Conservation (phyloP, 2,329 filamentous ascomycete species). For the Chrysoporthe austroafricana region DNA sequence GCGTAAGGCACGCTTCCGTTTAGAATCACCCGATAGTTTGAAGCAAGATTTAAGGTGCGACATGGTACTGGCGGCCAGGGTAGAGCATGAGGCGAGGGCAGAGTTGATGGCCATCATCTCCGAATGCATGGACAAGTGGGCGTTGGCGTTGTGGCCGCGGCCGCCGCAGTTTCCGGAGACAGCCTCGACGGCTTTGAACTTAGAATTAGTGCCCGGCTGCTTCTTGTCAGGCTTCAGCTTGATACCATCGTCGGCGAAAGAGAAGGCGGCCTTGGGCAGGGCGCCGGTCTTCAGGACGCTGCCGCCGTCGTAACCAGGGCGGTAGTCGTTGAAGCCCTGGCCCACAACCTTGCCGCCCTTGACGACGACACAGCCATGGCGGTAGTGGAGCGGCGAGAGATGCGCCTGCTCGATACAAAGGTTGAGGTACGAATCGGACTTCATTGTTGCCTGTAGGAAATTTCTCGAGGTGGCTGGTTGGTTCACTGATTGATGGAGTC, state of each 20-base stretch:
- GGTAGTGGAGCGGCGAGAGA: constrained; percentile 52
- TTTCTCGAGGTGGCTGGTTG: background rate
- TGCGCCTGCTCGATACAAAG: constrained; percentile 56
- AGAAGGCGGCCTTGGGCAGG: constrained; percentile 40
- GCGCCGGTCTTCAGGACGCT: constrained; percentile 50
- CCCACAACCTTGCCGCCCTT: constrained; percentile 58
- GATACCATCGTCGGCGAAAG: constrained; percentile 42
- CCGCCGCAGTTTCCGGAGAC: constrained; percentile 33
- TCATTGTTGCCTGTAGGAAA: constrained; percentile 25
- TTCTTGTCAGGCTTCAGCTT: constrained; percentile 33
- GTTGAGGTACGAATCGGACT: constrained; percentile 49
- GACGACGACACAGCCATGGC: constrained; percentile 52
- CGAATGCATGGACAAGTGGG: constrained; percentile 54
- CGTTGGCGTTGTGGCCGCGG: constrained; percentile 44
- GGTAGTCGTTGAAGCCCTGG: constrained; percentile 54
- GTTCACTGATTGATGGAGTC: background rate
- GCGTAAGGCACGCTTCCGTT: constrained; percentile 50
- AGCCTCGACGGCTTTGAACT: constrained; percentile 45
- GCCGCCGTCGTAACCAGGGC: constrained; percentile 53
- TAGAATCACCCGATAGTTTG: constrained; percentile 52
- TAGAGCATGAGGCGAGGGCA: constrained; percentile 49
- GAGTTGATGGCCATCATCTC: constrained; percentile 61
- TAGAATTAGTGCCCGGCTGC: constrained; percentile 31
- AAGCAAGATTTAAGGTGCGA: constrained; percentile 53
- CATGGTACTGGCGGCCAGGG: constrained; percentile 45